phyloP scores from a whole-genome alignment of 495 filamentous ascomycete species.

The Lepraria neglecta region DNA sequence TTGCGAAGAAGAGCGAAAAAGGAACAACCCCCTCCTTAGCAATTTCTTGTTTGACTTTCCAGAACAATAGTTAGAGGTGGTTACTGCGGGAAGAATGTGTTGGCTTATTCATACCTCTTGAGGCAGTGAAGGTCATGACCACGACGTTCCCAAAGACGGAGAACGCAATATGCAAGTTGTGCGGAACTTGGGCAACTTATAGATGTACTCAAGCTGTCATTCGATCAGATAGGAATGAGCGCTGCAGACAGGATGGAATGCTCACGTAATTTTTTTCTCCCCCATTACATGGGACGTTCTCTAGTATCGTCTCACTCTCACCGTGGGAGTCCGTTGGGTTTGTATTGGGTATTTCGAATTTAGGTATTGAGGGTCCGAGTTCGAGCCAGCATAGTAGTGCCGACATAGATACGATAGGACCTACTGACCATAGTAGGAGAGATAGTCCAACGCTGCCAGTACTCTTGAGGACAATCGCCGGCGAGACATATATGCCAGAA shows the following conservation, averaged over 20 bases:
- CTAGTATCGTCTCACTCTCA: background rate
- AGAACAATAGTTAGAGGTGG: background rate
- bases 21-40: slow-evolving; percentile 40
- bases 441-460: slow-evolving; percentile 36
- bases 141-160: slow-evolving; percentile 44
- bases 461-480: slow-evolving; percentile 31
- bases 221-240: background rate
- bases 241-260: background rate
- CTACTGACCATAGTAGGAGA: slow-evolving; percentile 37
- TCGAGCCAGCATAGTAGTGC: slow-evolving; percentile 39
- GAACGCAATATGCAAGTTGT: slow-evolving; percentile 41
- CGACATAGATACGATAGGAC: slow-evolving; percentile 33
- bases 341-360: slow-evolving; percentile 2
- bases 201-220: slow-evolving; percentile 40
- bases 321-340: background rate
- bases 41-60: slow-evolving; percentile 34
- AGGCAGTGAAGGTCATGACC: slow-evolving; percentile 45
- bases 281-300: slow-evolving; percentile 40
- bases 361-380: slow-evolving; percentile 29
- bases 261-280: slow-evolving; percentile 46
- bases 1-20: slow-evolving; percentile 39
- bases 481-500: slow-evolving; percentile 37
- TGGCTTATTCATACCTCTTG: slow-evolving; percentile 37
- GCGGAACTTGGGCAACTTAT: slow-evolving; percentile 31
- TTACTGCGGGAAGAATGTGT: slow-evolving; percentile 5